These are phyloP conservation scores for Aurinia saxatilis DNA, from an alignment of 345 rosid genomes.

Conservation along the genomic window DNA sequence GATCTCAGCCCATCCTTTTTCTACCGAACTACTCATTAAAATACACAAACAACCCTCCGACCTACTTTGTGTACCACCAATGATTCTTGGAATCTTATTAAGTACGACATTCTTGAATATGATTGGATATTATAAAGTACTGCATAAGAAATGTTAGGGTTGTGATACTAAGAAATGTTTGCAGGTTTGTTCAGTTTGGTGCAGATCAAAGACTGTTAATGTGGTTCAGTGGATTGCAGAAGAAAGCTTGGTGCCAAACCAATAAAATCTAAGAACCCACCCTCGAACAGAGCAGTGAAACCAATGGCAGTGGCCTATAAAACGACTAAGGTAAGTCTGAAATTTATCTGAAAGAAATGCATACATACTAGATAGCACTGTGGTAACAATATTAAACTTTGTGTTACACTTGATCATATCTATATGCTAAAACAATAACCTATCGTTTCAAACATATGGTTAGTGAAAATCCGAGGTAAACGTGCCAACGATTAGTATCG, in stretches of 20 bases:
- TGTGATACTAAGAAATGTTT: constrained; percentile 42
- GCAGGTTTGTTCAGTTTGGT: constrained; percentile 99
- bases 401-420: background rate
- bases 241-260: constrained; percentile 75
- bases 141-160: background rate
- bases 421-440: no score
- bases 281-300: constrained; percentile 53
- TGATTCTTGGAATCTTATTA: no score
- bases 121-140: no score
- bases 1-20: no score
- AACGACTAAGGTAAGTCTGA: constrained; percentile 43
- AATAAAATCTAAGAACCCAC: constrained; percentile 46
- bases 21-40: no score
- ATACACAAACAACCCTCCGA: no score
- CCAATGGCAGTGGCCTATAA: constrained; percentile 46
- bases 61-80: no score
- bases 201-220: constrained; percentile 94
- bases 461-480: constrained; percentile 49
- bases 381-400: no score
- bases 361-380: no score
- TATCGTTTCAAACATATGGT: constrained; percentile 11
- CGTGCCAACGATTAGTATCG: constrained; percentile 36
- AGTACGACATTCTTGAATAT: no score
- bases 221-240: constrained; percentile 73
- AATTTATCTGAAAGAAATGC: no score